Conservation (phyloP, 23 red algal genomes). For the Gracilaria domingensis region DNA sequence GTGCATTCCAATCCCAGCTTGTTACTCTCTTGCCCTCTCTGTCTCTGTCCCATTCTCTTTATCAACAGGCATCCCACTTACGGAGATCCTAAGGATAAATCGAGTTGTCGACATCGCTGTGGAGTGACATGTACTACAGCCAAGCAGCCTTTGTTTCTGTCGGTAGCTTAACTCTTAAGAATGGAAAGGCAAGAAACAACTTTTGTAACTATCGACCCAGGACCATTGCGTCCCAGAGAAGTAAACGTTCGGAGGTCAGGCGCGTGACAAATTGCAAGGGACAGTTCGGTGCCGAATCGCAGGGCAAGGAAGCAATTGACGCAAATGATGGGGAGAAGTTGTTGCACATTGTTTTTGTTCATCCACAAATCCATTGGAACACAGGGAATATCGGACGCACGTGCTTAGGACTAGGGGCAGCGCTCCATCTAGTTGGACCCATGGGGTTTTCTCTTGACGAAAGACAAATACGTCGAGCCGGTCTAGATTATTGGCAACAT, state of each 20-base stretch:
- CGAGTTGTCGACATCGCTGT: background rate
- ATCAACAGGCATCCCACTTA: too few species aligned
- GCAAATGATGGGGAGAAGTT: slow-evolving; percentile 61
- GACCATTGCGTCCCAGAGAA: background rate
- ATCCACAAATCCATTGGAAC: slow-evolving; percentile 92
- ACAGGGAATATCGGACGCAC: slow-evolving; percentile 95
- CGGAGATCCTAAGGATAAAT: too few species aligned
- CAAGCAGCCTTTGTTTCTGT: background rate
- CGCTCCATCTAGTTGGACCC: slow-evolving; percentile 87
- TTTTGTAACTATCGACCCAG: background rate
- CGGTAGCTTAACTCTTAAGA: background rate
- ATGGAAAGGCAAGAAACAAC: background rate
- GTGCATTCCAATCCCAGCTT: too few species aligned
- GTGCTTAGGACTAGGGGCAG: slow-evolving; percentile 84
- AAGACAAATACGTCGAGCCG: slow-evolving; percentile 82
- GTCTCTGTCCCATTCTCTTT: too few species aligned
- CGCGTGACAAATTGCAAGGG: background rate
- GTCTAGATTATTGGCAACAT: slow-evolving; percentile 95
- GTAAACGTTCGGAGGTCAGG: background rate
- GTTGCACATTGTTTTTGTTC: slow-evolving; percentile 81
- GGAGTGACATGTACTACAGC: background rate
- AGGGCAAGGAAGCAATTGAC: slow-evolving; percentile 18
- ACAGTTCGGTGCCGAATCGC: background rate
- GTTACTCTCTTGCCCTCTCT: too few species aligned
- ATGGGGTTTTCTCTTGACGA: slow-evolving; percentile 90